Base-by-base conservation (phyloP, 1,284 basidiomycete species). In the Marasmius tenuissimus region DNA sequence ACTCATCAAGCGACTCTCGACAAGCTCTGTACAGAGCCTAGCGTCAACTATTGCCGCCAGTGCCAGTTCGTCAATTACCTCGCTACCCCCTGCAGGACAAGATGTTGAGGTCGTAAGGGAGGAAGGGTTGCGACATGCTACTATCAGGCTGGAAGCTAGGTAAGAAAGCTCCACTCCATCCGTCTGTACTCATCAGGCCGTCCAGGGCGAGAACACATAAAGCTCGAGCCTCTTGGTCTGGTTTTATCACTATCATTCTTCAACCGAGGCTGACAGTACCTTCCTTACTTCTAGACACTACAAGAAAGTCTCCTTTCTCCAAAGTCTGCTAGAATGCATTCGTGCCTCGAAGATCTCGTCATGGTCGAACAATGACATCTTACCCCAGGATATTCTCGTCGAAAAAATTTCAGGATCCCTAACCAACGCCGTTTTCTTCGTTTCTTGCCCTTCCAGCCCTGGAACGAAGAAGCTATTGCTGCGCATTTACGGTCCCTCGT, bases 341-440 rank as follows among this genome's bases (percentile, higher is more conserved):
- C 77, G 77, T 40, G 72, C 78, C 14, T 75, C 92, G 58, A 78
- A 78, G 53, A 75, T 90, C 11, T 83, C 85, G 35, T 76, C 77
- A 35, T 93, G 91, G 91, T 72, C 73, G 37, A 74, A 79, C 48
- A 64, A 71, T 5, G 75, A 75, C 52, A 76, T 88, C 52, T 73
- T 76, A 27, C 72, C 85, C 18, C 75, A 82, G 40, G 78, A 81
- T 49, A 74, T 95, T 61, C 81, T 80, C 61, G 83, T 96, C 66
- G 81, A 81, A 69, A 95, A 91, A 73, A 90, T 94, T n/a, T 92
- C 94, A 9, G 95, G 96, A 14, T 91, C 93, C 18, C 76, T 97
- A 67, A 98, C 96, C 49, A 98, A 98, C 72, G 91, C 93, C 63
- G 94, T 98, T 59, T 97, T 94, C 76, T 98, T 97, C 76, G 89